These are phyloP conservation scores for Anthracocystis panici-leucophaei DNA, from an alignment of 1,284 basidiomycete genomes.

Conservation along the genomic window DNA sequence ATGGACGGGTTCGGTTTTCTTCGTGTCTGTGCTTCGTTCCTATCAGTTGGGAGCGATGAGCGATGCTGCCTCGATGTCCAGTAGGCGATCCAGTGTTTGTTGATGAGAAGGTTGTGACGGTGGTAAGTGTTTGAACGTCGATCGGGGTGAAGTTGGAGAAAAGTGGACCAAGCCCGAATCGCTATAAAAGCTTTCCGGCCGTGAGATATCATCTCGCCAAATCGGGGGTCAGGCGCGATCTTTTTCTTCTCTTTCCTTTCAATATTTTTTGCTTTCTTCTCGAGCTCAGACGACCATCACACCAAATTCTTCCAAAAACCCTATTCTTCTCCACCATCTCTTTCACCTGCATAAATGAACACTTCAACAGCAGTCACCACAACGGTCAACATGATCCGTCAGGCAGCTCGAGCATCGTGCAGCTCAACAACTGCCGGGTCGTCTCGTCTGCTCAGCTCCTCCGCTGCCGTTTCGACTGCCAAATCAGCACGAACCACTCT, in stretches of 20 bases:
- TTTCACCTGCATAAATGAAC: constrained; percentile 20
- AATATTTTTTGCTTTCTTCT: not conserved
- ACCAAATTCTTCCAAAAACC: no score
- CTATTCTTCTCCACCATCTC: not conserved
- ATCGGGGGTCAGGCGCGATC: not conserved
- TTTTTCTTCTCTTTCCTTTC: constrained; percentile 1
- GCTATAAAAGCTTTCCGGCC: no score
- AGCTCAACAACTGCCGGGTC: constrained; percentile 11
- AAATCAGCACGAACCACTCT: constrained; percentile 51
- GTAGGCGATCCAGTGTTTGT: not conserved
- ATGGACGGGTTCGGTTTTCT: no score
- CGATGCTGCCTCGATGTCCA: constrained; percentile 12
- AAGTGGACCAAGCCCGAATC: not conserved
- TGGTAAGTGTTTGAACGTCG: no score
- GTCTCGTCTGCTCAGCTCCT: constrained; percentile 19
- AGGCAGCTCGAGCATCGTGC: constrained; percentile 15
- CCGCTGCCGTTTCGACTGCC: not conserved
- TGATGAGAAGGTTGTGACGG: not conserved
- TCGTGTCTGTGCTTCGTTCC: no score
- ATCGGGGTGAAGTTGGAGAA: not conserved
- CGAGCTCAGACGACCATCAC: no score
- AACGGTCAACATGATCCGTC: constrained; percentile 39
- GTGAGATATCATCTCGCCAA: no score
- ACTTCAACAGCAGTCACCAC: constrained; percentile 33
- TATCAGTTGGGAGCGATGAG: not conserved